A percentile compares a stretch with the other conserved stretches of the same genome.
phyloP scores from a whole-genome alignment of 1,139 yeast species.

The Pichia cactophila region DNA sequence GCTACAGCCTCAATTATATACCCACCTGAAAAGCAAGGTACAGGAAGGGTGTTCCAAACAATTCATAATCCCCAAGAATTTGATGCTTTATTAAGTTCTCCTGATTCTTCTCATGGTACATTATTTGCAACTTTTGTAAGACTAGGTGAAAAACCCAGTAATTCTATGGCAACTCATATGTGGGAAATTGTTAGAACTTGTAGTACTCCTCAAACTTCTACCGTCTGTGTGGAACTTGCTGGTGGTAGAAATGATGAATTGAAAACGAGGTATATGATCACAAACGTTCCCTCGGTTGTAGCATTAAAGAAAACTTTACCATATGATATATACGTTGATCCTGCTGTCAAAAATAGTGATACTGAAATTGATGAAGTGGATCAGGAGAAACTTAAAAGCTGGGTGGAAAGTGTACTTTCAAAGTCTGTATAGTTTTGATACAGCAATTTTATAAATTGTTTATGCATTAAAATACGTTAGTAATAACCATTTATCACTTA shows the following conservation, averaged over 20 bases:
- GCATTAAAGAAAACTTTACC: constrained; percentile 63
- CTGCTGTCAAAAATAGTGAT: constrained; percentile 28
- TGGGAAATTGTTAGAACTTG: constrained; percentile 46
- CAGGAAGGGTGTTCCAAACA: constrained; percentile 14
- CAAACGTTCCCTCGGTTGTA: constrained; percentile 57
- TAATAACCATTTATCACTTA: background rate
- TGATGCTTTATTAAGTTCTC: constrained; percentile 8
- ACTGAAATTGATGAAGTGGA: constrained; percentile 37
- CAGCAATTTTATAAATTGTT: too few species aligned
- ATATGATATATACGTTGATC: constrained; percentile 41
- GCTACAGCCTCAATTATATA: constrained; percentile 9
- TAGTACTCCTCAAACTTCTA: constrained; percentile 44
- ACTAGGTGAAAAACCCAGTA: constrained; percentile 56
- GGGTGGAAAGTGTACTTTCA: constrained; percentile 33
- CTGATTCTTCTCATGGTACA: constrained; percentile 10
- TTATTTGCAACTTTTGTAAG: constrained; percentile 50
- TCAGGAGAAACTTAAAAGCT: constrained; percentile 46
- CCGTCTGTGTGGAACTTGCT: constrained; percentile 14
- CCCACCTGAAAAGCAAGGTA: constrained; percentile 3
- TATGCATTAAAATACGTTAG: background rate
- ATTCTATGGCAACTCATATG: constrained; percentile 56
- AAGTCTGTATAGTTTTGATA: background rate
- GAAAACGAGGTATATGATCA: constrained; percentile 51
- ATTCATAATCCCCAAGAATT: constrained; percentile 14
- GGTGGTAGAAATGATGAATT: constrained; percentile 42